Conservation (phyloP, 2,329 filamentous ascomycete species). For the Fusarium humuli region DNA sequence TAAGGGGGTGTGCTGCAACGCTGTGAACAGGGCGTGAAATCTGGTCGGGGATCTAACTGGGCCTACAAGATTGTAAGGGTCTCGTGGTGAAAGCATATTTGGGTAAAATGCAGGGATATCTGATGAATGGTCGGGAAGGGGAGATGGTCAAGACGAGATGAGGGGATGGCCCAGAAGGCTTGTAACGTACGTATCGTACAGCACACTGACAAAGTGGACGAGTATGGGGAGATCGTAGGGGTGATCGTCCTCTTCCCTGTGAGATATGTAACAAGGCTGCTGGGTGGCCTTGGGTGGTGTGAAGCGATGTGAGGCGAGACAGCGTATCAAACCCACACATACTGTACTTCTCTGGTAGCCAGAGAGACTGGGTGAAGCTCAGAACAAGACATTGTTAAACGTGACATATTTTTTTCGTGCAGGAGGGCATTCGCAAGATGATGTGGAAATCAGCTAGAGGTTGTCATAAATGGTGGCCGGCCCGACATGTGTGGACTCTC, state of each 20-base stretch:
- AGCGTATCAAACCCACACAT: conserved; percentile 19
- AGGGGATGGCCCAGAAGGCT: conserved; percentile 22
- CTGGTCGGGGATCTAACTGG: conserved; percentile 18
- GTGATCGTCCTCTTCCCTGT: conserved; percentile 44
- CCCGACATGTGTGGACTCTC: conserved; percentile 24
- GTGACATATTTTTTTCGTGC: conserved; percentile 3
- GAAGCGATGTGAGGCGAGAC: conserved; percentile 37
- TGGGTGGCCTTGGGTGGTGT: conserved; percentile 22
- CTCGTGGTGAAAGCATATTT: conserved; percentile 35
- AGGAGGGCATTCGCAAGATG: conserved; percentile 10
- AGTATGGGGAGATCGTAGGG: conserved; percentile 41
- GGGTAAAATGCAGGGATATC: conserved; percentile 32
- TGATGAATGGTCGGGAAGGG: conserved; percentile 23
- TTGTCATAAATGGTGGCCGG: conserved; percentile 13
- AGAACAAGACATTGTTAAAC: conserved; percentile 20
- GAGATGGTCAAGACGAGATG: conserved; percentile 40
- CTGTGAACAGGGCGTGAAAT: conserved; percentile 27
- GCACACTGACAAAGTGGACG: conserved; percentile 21
- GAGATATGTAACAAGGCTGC: conserved; percentile 36
- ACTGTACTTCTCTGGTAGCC: not conserved
- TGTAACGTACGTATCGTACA: conserved; percentile 9
- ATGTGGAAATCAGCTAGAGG: conserved; percentile 4
- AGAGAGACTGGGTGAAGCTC: conserved; percentile 10
- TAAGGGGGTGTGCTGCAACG: conserved; percentile 45
- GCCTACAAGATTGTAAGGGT: conserved; percentile 30